Conservation (phyloP, 1,284 basidiomycete genomes). For the Pyrrhoderma lamaoense region DNA sequence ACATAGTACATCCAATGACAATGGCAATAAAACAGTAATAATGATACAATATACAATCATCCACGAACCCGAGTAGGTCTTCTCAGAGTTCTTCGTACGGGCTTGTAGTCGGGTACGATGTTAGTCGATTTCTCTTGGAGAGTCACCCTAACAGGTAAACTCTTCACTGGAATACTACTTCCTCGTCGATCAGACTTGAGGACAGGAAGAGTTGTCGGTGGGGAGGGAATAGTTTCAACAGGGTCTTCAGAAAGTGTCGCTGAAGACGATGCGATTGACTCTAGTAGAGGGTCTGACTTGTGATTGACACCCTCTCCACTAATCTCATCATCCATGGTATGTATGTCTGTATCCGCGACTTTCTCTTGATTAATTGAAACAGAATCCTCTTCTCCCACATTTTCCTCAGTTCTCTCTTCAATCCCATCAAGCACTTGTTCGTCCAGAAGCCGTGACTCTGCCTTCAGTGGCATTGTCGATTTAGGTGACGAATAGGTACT, state of each 20-base stretch:
- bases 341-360: neutral
- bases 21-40: neutral
- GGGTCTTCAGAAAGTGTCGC: slow-evolving; percentile 2
- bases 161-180: slow-evolving; percentile 8
- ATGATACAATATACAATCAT: neutral
- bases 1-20: slow-evolving; percentile 1
- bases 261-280: slow-evolving; percentile 1
- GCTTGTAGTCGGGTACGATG: slow-evolving; percentile 2
- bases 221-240: neutral
- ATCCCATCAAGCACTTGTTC: slow-evolving; percentile 1
- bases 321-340: no score
- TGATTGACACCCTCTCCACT: neutral
- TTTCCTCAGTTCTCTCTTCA: slow-evolving; percentile 2
- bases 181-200: neutral
- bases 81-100: slow-evolving; percentile 5
- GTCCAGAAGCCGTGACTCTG: neutral
- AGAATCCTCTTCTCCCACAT: neutral
- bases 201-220: neutral
- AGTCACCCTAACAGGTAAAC: slow-evolving; percentile 4
- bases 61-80: slow-evolving; percentile 3
- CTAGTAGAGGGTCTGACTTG: slow-evolving; percentile 1
- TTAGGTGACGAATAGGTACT: neutral
- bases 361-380: neutral
- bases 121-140: slow-evolving; percentile 17
- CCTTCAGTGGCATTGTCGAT: neutral